Evolutionary conservation across 2,329 filamentous ascomycete genomes (phyloP), one percentile per base, ranked within the genome.

Genomic region (Sporothrix luriei): DNA sequence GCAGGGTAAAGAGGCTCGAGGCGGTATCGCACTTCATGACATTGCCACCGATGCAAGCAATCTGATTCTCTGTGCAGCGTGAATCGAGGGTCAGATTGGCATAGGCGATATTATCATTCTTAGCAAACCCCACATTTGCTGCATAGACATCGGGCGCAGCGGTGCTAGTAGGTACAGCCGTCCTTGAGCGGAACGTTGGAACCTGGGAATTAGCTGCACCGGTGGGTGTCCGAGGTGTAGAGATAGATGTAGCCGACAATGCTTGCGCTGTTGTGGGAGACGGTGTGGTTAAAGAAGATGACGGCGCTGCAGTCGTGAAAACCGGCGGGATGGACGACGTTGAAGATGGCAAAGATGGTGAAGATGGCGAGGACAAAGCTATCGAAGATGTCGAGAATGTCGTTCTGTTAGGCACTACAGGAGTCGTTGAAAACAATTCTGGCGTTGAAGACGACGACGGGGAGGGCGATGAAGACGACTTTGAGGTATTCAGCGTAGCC

Each of bases 11-110:
- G 0, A 73, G 75, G 21, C 82, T 82, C 5, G 71, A 70, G 13
- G 72, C 71, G 11, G 59, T 14, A 38, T 77, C 76, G 74, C 87
- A 89, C 16, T 75, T 75, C n/a, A 79, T 85, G 4, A 84, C 74
- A 65, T 82, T 79, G 26, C 84, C 83, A 16, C 79, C 75, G 57
- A 88, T 82, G 68, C 87, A 89, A 4, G 86, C 85, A 2, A 81
- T 79, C 70, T 87, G 83, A 33, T 78, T 79, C 1, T 75, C 68
- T 0, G 73, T 75, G 74, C 87, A 89, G 66, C 82, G 79, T 2
- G 84, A 83, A 24, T 81, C 73, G 6, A 80, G 77, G 0, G 80
- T 83, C 46, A 85, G 77, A 1, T 73, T 75, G 33, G 79, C 78
- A 71, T 84, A 87, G 29, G 83, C 72, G 11, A 77, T 72, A 75